Evolutionary conservation across 345 rosid species (phyloP), one percentile per base, ranked within the genome.

Genomic region (Populus simonii): DNA sequence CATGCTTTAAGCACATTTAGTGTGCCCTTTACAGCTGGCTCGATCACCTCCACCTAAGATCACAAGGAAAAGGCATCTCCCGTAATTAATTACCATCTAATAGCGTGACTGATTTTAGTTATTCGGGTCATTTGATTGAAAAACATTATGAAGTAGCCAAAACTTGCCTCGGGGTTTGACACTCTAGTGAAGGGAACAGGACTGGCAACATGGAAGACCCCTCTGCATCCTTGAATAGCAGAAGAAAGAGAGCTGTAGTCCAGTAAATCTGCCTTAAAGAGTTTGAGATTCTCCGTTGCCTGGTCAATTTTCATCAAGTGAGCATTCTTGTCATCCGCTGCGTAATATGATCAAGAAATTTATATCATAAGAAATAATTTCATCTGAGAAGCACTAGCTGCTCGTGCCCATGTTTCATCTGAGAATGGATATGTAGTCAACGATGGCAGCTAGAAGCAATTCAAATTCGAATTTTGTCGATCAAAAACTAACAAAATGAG

Each of bases 21-120:
- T 1, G 97, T 93, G 35, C 93, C 94, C 59, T 85, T 87, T 29
- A 91, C 92, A 72, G 94, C 92, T 2, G 94, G 95, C 75, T 87
- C 90, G 23, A 93, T 33, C 79, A 93, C 4, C 73, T 92, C 89
- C 6, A 81, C 89, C 94, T 90, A 31, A 74, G 4, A 47, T 7
- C 18, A 74, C 33, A 4, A 45, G 15, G 36, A 43, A 61, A 68
- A 61, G 23, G 17, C 53, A 27, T 13, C 3, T 25, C 36, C 18
- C 2, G 9, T 18, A 43, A 53, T 29, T 20, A n/a, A 77, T 27
- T 16, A 29, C 31, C 25, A 43, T 8, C 7, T 31, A 47, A 8
- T 51, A 38, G 18, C 12, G 16, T 23, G 20, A 6, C 57, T 18
- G 13, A 36, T 31, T 33, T 22, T 33, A 0, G 7, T 12, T 43